These are phyloP conservation scores for Chlamydomonas urium DNA, from an alignment of 139 green algal genomes.

Conservation along the genomic window DNA sequence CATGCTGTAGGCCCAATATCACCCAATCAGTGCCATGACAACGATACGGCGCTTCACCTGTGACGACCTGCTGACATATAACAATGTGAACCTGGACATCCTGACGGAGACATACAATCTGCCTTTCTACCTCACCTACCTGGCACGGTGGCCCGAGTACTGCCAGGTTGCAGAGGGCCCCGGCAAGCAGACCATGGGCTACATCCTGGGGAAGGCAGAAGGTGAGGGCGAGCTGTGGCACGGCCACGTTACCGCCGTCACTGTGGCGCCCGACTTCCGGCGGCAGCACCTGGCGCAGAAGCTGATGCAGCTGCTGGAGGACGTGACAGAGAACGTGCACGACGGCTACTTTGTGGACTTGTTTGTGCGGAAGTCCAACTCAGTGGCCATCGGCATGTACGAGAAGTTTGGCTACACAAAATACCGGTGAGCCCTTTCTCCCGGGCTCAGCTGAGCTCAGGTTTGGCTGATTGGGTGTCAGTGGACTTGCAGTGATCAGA, in stretches of 20 bases:
- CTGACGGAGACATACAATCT: slow-evolving; percentile 99
- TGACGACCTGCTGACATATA: slow-evolving; percentile 93
- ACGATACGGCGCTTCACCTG: slow-evolving; percentile 83
- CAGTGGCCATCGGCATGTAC: slow-evolving; percentile 93
- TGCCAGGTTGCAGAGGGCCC: slow-evolving; percentile 74
- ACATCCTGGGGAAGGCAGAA: slow-evolving; percentile 97
- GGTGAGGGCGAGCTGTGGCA: slow-evolving; percentile 85
- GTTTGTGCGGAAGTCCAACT: slow-evolving; percentile 93
- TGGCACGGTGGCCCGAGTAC: slow-evolving; percentile 90
- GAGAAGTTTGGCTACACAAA: slow-evolving; percentile 88
- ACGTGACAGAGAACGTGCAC: slow-evolving; percentile 37
- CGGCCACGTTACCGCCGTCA: slow-evolving; percentile 97
- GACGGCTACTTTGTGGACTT: slow-evolving; percentile 97
- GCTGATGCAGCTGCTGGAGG: slow-evolving; percentile 90
- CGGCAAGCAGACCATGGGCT: slow-evolving; percentile 72
- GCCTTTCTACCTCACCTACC: slow-evolving; percentile 92
- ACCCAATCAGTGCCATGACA: too few relatives aligned
- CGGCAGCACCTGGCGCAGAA: slow-evolving; percentile 78
- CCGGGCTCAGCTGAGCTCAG: too few relatives aligned
- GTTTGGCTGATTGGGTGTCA: background rate
- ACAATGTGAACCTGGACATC: slow-evolving; percentile 95
- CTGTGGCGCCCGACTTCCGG: slow-evolving; percentile 79
- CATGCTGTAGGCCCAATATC: too few relatives aligned
- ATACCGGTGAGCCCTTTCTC: too few relatives aligned
- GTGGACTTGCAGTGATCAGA: background rate